Conservation (phyloP, 805 yeast species). For the Zygosaccharomyces bisporus region DNA sequence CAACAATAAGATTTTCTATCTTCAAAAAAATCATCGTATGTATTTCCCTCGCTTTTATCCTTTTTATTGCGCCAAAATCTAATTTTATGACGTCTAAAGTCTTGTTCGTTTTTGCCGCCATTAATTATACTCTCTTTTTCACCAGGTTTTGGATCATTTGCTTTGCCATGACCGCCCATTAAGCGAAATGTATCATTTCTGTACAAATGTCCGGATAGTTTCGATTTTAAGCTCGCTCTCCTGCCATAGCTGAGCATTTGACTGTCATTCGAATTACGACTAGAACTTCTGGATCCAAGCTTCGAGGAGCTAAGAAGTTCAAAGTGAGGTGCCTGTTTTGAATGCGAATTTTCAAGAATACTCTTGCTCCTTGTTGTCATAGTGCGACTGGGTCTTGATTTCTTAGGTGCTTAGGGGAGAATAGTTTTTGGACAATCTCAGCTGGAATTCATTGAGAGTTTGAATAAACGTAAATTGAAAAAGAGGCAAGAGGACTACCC, state of each 20-base stretch:
- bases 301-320: neutral
- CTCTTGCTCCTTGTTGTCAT: no score
- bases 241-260: neutral
- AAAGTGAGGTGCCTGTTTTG: neutral
- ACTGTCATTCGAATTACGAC: neutral
- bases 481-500: no score
- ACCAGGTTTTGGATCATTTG: neutral
- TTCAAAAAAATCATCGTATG: neutral
- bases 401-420: no score
- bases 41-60: neutral
- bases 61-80: conserved; percentile 4
- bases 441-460: no score
- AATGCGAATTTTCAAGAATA: no score
- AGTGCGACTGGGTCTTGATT: no score
- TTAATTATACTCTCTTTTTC: neutral
- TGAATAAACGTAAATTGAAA: no score
- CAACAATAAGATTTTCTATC: neutral
- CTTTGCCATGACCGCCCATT: neutral
- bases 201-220: neutral
- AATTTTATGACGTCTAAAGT: neutral
- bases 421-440: no score
- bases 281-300: neutral
- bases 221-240: neutral
- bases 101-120: neutral
- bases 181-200: neutral